Evolutionary conservation across 169 alveolate genomes (phyloP), one percentile per base, ranked within the genome.

Genomic region (Eimeria praecox): DNA sequence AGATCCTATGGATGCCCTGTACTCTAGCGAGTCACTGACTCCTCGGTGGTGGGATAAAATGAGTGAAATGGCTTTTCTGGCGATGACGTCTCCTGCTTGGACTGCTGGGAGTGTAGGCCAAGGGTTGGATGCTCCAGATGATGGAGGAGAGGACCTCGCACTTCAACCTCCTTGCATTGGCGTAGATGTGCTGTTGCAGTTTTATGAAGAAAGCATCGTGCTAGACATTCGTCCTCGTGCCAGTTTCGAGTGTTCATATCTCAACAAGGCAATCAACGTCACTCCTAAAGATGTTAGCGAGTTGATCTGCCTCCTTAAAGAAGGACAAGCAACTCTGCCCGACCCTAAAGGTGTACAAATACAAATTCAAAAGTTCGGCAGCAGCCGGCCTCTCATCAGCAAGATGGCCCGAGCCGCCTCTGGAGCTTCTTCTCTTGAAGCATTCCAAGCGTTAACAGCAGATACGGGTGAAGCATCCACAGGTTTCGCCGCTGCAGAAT

Each of bases 191-290:
- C 59, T 83, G 91, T 54, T 83, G 91, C 91, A 33, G 75, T 83
- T 83, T 66, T 33, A 40, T 33, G 75, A 83, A 16, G 91, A 83
- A 49, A 83, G 91, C 91, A 35, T 83, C 1, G 95, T 92, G 38
- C 42, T 92, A 59, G 95, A 92, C 59, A 52, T 92, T 18, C 95
- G 95, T 44, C 83, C 92, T 6, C 90, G 85, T 5, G 69, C 69
- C 12, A 14, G 75, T 59, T 92, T 92, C 40, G 78, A 59, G n/a
- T n/a, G 2, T 40, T 16, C 64, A 22, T 92, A 56, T 33, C 69
- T 92, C 59, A 62, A 16, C 56, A 62, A 40, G 56, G 82, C 95
- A 1, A 62, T 66, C 35, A 54, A 59, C 33, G 92, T 92, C 30
- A 49, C 87, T 16, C 66, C 95, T 3, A 46, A 59, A 35, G 91